Conservation (phyloP, 805 yeast genomes). For the Pichia manshurica region DNA sequence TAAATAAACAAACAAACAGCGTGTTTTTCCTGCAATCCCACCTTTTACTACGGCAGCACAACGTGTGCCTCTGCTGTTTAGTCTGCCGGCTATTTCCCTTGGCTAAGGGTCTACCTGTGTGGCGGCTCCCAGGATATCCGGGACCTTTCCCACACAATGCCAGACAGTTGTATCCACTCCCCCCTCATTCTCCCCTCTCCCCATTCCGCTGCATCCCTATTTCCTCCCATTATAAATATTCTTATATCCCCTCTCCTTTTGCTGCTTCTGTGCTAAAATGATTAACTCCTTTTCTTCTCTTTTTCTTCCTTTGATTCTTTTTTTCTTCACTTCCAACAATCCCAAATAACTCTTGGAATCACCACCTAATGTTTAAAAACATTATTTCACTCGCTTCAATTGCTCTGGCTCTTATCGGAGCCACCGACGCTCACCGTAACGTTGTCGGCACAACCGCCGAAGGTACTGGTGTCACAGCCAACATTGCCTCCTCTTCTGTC, state of each 20-base stretch:
- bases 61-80: not conserved
- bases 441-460: conserved; percentile 1
- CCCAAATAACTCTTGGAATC: not conserved
- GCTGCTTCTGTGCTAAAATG: no score
- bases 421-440: conserved; percentile 1
- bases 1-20: no score
- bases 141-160: no score
- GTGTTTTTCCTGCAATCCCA: not conserved
- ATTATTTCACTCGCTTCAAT: conserved; percentile 6
- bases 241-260: no score
- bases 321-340: not conserved
- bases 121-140: no score
- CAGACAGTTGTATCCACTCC: no score
- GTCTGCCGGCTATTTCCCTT: no score
- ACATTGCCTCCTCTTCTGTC: conserved; percentile 1
- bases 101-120: no score
- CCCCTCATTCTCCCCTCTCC: no score
- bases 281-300: not conserved
- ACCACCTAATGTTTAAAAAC: conserved; percentile 8
- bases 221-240: no score
- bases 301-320: not conserved
- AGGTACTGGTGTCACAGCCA: conserved; percentile 7
- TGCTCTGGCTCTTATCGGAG: not conserved
- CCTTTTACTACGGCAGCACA: not conserved
- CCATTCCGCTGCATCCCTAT: no score